Evolutionary conservation across 768 basidiomycete genomes (phyloP).

Genomic region (Psilocybe cubensis): DNA sequence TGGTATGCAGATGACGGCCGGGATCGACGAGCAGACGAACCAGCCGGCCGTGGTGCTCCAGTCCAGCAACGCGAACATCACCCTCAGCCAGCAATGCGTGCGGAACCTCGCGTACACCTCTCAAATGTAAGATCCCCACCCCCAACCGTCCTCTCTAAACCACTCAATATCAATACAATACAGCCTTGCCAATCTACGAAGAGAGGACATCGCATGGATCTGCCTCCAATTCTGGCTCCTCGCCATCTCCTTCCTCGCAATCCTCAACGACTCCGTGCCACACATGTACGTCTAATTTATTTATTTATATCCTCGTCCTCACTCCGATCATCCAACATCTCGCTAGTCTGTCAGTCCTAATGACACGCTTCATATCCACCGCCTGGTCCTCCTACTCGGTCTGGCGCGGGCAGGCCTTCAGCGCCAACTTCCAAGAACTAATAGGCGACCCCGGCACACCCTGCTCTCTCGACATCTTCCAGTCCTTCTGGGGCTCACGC

Average conservation of each 20-base stretch:
- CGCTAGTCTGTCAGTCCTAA: constrained; percentile 52
- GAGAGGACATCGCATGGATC: constrained; percentile 53
- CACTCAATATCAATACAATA: background rate
- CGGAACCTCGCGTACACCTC: constrained; percentile 45
- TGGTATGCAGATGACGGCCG: constrained; percentile 15
- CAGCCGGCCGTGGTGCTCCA: background rate
- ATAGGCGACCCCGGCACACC: constrained; percentile 43
- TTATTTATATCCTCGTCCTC: background rate
- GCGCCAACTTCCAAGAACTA: constrained; percentile 37
- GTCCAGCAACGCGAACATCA: constrained; percentile 5
- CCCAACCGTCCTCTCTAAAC: constrained; percentile 32
- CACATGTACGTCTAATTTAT: constrained; percentile 46
- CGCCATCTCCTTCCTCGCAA: constrained; percentile 49
- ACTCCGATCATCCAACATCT: background rate
- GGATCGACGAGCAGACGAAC: background rate
- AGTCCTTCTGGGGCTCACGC: constrained; percentile 44
- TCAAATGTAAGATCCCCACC: constrained; percentile 46
- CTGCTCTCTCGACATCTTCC: constrained; percentile 53
- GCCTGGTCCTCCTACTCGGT: constrained; percentile 55
- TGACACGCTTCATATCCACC: constrained; percentile 48
- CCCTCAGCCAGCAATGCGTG: constrained; percentile 43
- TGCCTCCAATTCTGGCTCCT: constrained; percentile 59
- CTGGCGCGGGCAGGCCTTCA: constrained; percentile 45
- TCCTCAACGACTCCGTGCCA: constrained; percentile 55
- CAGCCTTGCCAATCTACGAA: constrained; percentile 45